Conservation (phyloP, 108 stramenopile species). For the Aurantiochytrium sp. region DNA sequence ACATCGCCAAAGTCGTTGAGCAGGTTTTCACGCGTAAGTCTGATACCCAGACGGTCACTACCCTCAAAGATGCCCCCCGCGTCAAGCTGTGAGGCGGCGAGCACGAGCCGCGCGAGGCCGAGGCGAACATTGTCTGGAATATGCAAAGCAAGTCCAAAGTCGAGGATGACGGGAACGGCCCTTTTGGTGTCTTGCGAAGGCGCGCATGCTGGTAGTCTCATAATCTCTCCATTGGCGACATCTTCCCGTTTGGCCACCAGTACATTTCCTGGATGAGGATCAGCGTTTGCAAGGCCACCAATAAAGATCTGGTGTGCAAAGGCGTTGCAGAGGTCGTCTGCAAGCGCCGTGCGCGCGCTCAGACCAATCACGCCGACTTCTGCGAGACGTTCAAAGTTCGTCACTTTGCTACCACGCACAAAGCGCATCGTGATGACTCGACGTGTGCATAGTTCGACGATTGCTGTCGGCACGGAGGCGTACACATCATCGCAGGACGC, state of each 20-base stretch:
- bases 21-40: constrained; percentile 22
- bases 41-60: constrained; percentile 34
- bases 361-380: constrained; percentile 19
- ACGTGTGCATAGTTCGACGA: constrained; percentile 28
- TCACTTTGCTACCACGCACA: constrained; percentile 50
- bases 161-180: constrained; percentile 36
- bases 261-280: constrained; percentile 67
- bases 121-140: constrained; percentile 19
- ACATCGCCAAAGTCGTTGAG: constrained; percentile 31
- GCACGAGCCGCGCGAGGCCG: constrained; percentile 29
- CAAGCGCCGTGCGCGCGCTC: constrained; percentile 34
- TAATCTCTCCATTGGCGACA: neutral
- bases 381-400: constrained; percentile 22
- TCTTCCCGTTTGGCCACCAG: constrained; percentile 31
- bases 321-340: constrained; percentile 47
- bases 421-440: constrained; percentile 65
- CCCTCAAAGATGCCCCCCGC: constrained; percentile 23
- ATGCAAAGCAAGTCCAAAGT: constrained; percentile 52
- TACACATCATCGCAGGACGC: neutral
- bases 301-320: constrained; percentile 61
- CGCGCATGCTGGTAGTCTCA: neutral
- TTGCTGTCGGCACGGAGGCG: constrained; percentile 41
- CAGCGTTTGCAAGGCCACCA: constrained; percentile 60
- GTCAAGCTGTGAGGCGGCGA: constrained; percentile 23
- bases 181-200: no score